These are phyloP conservation scores for Mucor ambiguus DNA, from an alignment of 371 early-diverging fungal genomes.

Conservation along the genomic window DNA sequence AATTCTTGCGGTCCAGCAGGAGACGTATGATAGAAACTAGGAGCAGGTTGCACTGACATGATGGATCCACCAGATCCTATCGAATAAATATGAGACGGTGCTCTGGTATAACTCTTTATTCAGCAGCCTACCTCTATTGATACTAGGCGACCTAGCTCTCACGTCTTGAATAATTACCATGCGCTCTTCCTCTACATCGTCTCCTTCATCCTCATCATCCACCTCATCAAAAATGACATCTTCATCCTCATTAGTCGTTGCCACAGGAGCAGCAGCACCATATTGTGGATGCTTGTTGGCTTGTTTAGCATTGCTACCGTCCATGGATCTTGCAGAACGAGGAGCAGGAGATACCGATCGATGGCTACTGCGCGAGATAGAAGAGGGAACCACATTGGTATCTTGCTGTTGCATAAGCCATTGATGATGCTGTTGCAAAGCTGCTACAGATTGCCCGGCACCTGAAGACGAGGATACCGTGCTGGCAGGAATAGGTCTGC, in stretches of 20 bases:
- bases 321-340: neutral
- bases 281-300: neutral
- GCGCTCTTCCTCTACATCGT: slow-evolving; percentile 17
- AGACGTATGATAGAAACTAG: slow-evolving; percentile 8
- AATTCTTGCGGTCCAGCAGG: slow-evolving; percentile 29
- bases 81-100: neutral
- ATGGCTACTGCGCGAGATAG: slow-evolving; percentile 4
- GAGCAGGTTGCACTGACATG: slow-evolving; percentile 16
- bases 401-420: slow-evolving; percentile 40
- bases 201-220: slow-evolving; percentile 16
- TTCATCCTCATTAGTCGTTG: neutral
- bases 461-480: neutral
- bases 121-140: slow-evolving; percentile 16
- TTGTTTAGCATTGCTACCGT: neutral
- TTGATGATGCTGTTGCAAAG: slow-evolving; percentile 45
- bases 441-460: slow-evolving; percentile 42
- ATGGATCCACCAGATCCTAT: slow-evolving; percentile 24
- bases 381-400: neutral
- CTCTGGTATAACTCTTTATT: neutral
- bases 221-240: slow-evolving; percentile 15
- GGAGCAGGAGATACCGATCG: slow-evolving; percentile 17
- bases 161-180: slow-evolving; percentile 18
- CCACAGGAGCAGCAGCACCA: neutral
- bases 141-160: slow-evolving; percentile 22
- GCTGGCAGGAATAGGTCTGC: slow-evolving; percentile 12